Base-by-base conservation (phyloP, 306 rosid species). In the Cercis canadensis region DNA sequence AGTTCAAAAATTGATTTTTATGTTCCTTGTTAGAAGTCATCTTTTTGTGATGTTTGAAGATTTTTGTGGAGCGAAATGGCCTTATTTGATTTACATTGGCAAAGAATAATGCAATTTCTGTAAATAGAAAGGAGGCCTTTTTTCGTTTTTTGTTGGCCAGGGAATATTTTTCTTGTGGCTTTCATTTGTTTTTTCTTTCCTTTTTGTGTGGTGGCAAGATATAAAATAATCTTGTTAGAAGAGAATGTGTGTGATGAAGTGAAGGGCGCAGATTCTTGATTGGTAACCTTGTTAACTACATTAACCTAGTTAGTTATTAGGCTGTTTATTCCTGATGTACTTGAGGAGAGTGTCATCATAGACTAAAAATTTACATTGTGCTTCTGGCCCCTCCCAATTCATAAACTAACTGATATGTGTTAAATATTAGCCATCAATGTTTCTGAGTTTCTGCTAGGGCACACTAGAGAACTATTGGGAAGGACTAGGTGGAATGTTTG, bases 131-230 rank as follows among this genome's bases (percentile, higher is more conserved):
- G 21, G 40, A 44, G 73, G 11, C 15, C 40, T 40, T 67, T 77
- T 83, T 72, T 41, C 57, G 57, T 65, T 72, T 65, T 67, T 65
- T 60, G 34, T n/a, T n/a, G n/a, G n/a, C n/a, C n/a, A n/a, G n/a
- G n/a, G n/a, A n/a, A n/a, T n/a, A n/a, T n/a, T n/a, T n/a, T n/a
- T n/a, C n/a, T n/a, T n/a, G n/a, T 46, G 54, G 69, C 55, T 60
- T 43, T 55, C 65, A 34, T 60, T 63, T 43, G 41, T 62, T 13
- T 3, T 39, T 17, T 62, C 8, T 16, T 53, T 36, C 41, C 52
- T 34, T 68, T 36, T 52, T 60, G 62, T 47, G 44, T 54, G 55
- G 12, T 33, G 21, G 16, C 6, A 24, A 41, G 14, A 51, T 54
- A 12, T 39, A 11, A 17, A 57, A 18, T 58, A 44, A 53, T 19